Conservation (phyloP, 768 basidiomycete species). For the Russula griseocarnosa region DNA sequence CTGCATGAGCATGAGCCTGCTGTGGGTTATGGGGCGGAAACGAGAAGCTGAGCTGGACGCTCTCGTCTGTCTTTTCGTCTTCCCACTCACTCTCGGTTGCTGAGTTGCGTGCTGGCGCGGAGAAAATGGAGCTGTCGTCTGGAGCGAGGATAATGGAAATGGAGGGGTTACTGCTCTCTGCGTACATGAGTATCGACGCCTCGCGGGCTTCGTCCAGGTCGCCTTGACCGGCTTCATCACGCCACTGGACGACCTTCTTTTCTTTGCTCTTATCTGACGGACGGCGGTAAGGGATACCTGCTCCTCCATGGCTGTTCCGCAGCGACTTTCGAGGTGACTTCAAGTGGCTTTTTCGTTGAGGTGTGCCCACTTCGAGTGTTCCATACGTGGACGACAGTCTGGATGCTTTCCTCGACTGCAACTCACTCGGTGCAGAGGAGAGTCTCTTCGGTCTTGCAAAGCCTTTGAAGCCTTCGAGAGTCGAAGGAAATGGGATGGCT, state of each 20-base stretch:
- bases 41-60: constrained; percentile 54
- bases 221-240: constrained; percentile 81
- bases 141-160: constrained; percentile 36
- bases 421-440: constrained; percentile 46
- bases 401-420: constrained; percentile 39
- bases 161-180: constrained; percentile 30
- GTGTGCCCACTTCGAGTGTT: constrained; percentile 38
- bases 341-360: constrained; percentile 37
- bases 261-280: constrained; percentile 62
- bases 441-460: constrained; percentile 46
- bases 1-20: neutral
- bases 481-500: constrained; percentile 34
- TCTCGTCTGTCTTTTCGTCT: constrained; percentile 82
- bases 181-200: constrained; percentile 19
- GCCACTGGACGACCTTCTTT: constrained; percentile 76
- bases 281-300: constrained; percentile 55
- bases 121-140: constrained; percentile 37
- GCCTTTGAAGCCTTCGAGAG: constrained; percentile 48
- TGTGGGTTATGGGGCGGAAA: constrained; percentile 25
- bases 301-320: constrained; percentile 41
- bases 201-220: constrained; percentile 61
- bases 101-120: constrained; percentile 36
- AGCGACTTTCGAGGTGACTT: constrained; percentile 38
- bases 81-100: constrained; percentile 86
- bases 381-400: constrained; percentile 46